Base-by-base conservation (phyloP, 208 protist species). In the Wallacemonas collosoma region DNA sequence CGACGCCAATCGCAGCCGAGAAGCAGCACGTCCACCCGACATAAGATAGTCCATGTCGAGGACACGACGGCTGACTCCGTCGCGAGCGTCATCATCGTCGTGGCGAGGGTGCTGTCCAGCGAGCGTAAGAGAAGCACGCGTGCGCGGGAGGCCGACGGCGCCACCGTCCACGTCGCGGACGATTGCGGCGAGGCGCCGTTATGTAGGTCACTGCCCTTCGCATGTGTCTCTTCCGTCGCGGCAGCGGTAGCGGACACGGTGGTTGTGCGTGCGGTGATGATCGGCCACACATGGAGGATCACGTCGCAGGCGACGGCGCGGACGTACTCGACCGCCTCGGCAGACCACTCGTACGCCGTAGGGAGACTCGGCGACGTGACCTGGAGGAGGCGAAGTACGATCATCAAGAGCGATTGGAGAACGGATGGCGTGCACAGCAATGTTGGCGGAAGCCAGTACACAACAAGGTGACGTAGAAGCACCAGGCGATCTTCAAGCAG, bases 1-100 rank as follows among this genome's bases (percentile, higher is more conserved):
- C 72, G 55, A 17, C 79, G 62, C 83, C 79, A 89, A 60, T 87
- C 81, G 6, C 62, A 65, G 11, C 35, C 12, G 17, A 47, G 39
- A 36, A 89, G 65, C n/a, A 41, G 15, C 1, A 65, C 45, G 45
- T 89, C 81, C 26, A 60, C 65, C 39, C 85, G 85, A 48, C 82
- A 86, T 41, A 93, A 78, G 38, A 83, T 81, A 1, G 41, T 6
- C 88, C 88, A 93, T 7, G 85, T 89, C 0, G 85, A 83, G 7
- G 83, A 75, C 5, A 93, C 65, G 3, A 83, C 60, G 7, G 79
- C 67, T 0, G 85, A 87, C 14, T 81, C 72, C 7, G 55, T 53
- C 6, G 61, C 54, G 2, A 83, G 67, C 44, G 82, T 41, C 58
- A 84, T 65, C 72, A 88, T 69, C 35, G 80, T 66, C 15, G 74